phyloP scores from a whole-genome alignment of 2,329 filamentous ascomycete species.

The Pseudofabraea citricarpa region DNA sequence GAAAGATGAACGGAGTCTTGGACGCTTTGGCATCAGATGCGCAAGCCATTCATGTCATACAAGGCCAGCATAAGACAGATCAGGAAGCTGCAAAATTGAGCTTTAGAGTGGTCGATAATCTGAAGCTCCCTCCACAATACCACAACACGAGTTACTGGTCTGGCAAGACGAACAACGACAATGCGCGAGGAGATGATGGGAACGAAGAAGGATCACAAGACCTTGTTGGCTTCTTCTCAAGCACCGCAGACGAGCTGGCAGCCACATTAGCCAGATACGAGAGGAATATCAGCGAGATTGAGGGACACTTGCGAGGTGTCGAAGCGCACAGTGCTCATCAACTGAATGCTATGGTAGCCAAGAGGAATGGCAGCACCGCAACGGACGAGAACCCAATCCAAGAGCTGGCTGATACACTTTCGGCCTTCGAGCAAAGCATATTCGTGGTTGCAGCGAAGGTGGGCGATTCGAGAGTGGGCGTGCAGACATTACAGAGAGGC shows the following conservation, averaged over 20 bases:
- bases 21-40: conserved; percentile 59
- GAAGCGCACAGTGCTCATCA: conserved; percentile 55
- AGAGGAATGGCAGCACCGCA: conserved; percentile 31
- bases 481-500: conserved; percentile 53
- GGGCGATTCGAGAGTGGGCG: conserved; percentile 53
- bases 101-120: conserved; percentile 70
- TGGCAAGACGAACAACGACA: conserved; percentile 34
- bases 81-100: conserved; percentile 65
- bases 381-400: conserved; percentile 39
- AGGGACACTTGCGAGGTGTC: conserved; percentile 59
- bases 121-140: conserved; percentile 61
- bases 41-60: conserved; percentile 50
- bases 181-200: conserved; percentile 28
- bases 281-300: conserved; percentile 57
- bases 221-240: conserved; percentile 59
- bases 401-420: conserved; percentile 53
- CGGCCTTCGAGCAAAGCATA: conserved; percentile 62
- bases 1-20: conserved; percentile 59
- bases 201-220: conserved; percentile 50
- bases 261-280: conserved; percentile 52
- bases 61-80: conserved; percentile 57
- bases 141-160: conserved; percentile 37
- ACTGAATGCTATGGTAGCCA: conserved; percentile 47
- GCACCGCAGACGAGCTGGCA: conserved; percentile 57
- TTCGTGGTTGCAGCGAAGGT: conserved; percentile 58